Base-by-base conservation (phyloP, 371 early-diverging fungal genomes). In the Mortierella sp. region DNA sequence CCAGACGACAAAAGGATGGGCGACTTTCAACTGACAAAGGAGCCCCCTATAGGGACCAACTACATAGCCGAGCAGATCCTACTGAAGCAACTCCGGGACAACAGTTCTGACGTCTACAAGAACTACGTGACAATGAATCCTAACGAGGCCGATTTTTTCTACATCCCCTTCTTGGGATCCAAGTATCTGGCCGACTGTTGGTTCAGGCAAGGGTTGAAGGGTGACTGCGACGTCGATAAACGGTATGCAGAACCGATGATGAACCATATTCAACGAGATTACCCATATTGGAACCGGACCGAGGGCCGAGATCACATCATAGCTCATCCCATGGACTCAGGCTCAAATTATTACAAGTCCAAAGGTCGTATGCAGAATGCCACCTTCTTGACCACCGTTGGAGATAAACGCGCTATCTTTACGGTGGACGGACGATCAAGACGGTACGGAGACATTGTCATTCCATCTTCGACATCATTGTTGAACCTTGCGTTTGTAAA, bases 141-240 rank as follows among this genome's bases (percentile, higher is more conserved):
- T 8, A 80, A 83, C 46, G 82, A 84, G 60, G 87, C 85, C 6
- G 81, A 81, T 50, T 83, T 85, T 57, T 87, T 81, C 49, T 84
- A 80, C 67, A 82, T 87, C 41, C 87, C 86, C 43, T 87, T 87
- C 55, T 80, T 85, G 75, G 87, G 86, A 21, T 69, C 81, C 50
- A 85, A 84, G 50, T 87, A 83, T 55, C 69, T 87, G 12, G 47
- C 63, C 17, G 82, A 84, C 80, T 76, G 75, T 14, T 84, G 83
- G 82, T 34, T 43, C 32, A 31, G 24, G 6, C 31, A 54, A 9
- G 50, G 59, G 23, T 37, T 28, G 14, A 70, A 82, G 43, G 81
- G 80, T 39, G 81, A 85, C 5, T 87, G 87, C 50, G 80, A 84
- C 49, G 81, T 85, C 5, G 86, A 87, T 56, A 37, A 56, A 0